phyloP scores from a whole-genome alignment of 768 basidiomycete species.

The Roridomyces roridus region DNA sequence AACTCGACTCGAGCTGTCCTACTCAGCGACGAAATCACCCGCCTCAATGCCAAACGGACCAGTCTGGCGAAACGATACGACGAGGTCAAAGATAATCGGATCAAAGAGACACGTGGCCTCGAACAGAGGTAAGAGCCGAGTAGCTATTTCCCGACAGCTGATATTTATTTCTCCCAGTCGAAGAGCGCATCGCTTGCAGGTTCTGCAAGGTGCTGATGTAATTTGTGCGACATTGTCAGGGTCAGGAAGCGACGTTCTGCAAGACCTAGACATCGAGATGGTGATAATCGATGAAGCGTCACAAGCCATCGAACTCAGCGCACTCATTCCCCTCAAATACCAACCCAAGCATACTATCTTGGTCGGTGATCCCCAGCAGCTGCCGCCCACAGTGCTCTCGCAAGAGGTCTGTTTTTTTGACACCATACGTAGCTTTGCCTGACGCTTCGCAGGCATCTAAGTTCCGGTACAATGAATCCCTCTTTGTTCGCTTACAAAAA shows the following conservation, averaged over 20 bases:
- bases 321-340: slow-evolving; percentile 94
- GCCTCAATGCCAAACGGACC: slow-evolving; percentile 69
- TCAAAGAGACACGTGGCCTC: slow-evolving; percentile 78
- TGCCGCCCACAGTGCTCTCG: slow-evolving; percentile 86
- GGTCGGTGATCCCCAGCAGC: slow-evolving; percentile 95
- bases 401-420: slow-evolving; percentile 40
- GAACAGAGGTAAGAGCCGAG: slow-evolving; percentile 59
- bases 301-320: slow-evolving; percentile 93
- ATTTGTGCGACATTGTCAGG: slow-evolving; percentile 95
- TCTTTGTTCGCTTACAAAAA: slow-evolving; percentile 91
- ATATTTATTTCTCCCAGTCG: too few species aligned
- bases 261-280: slow-evolving; percentile 89
- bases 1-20: slow-evolving; percentile 57
- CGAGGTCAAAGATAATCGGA: slow-evolving; percentile 80
- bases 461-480: slow-evolving; percentile 84
- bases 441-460: slow-evolving; percentile 57
- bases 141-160: background rate
- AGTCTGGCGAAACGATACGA: slow-evolving; percentile 74
- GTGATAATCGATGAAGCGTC: slow-evolving; percentile 98
- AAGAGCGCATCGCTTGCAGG: slow-evolving; percentile 72
- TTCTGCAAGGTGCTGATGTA: slow-evolving; percentile 90
- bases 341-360: slow-evolving; percentile 83
- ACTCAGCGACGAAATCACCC: slow-evolving; percentile 74
- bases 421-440: background rate
- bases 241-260: slow-evolving; percentile 86